Conservation (phyloP, 2,329 filamentous ascomycete species). For the Fusarium tjaetaba region DNA sequence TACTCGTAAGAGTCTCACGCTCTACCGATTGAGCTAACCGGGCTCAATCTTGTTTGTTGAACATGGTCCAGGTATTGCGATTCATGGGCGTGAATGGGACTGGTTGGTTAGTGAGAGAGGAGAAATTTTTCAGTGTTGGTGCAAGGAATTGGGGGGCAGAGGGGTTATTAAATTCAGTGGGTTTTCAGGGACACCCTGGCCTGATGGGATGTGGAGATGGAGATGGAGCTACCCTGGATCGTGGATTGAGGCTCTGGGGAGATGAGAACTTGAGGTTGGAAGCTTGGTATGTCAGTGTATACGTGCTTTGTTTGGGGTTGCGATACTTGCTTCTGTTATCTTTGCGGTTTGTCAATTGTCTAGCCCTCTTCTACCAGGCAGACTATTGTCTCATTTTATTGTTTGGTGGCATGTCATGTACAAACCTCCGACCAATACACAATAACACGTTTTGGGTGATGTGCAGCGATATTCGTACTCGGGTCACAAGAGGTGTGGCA, state of each 20-base stretch:
- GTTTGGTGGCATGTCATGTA: accelerated
- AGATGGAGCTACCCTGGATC: not conserved
- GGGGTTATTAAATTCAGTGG: slow-evolving; percentile 18
- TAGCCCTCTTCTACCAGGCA: accelerated
- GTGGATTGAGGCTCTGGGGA: not conserved
- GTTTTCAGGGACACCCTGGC: slow-evolving; percentile 15
- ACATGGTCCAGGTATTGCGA: accelerated
- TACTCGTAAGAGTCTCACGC: slow-evolving; percentile 71
- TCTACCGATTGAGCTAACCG: slow-evolving; percentile 59
- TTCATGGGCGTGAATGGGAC: not conserved
- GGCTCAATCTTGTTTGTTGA: slow-evolving; percentile 37
- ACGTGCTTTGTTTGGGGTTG: accelerated
- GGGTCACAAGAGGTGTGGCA: not conserved
- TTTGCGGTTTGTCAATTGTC: accelerated
- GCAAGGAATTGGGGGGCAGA: not conserved
- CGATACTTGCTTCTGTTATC: accelerated
- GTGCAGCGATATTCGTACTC: not conserved
- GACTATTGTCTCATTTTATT: accelerated
- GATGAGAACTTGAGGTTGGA: not conserved
- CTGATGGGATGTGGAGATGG: not conserved
- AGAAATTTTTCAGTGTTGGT: not conserved
- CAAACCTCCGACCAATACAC: not conserved
- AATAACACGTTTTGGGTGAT: accelerated
- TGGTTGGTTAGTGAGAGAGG: not conserved
- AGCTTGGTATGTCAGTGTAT: not conserved